Percentiles rank a stretch among this genome's conserved stretches.
Conservation (phyloP, 441 rosid genomes). For the Brassica hybrid region DNA sequence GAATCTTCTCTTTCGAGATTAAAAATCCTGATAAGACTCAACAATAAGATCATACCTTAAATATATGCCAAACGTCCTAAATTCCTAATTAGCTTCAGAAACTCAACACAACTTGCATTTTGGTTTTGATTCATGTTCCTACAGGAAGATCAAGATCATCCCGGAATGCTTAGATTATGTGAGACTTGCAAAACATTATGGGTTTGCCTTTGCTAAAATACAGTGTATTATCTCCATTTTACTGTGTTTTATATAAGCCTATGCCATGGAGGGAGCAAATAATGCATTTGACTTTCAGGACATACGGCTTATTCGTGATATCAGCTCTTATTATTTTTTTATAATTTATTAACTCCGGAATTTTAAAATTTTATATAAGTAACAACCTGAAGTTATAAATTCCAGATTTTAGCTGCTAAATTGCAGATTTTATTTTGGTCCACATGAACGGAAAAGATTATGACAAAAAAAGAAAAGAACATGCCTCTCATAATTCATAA, state of each 20-base stretch:
- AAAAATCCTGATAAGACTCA: neutral
- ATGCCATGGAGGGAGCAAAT: neutral
- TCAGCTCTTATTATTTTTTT: neutral
- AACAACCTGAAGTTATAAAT: neutral
- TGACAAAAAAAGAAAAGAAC: constrained; percentile 13
- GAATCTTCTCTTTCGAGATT: neutral
- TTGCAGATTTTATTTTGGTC: constrained; percentile 18
- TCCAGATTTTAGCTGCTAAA: neutral
- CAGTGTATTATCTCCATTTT: neutral
- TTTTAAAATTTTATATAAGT: neutral
- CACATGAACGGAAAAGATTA: constrained; percentile 20
- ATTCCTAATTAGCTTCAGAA: neutral
- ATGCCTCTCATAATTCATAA: neutral
- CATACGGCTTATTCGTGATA: neutral
- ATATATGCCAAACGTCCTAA: neutral
- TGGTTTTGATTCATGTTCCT: neutral
- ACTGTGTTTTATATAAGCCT: neutral
- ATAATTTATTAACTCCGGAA: no score
- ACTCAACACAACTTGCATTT: neutral
- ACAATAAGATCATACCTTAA: neutral
- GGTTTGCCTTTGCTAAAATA: neutral
- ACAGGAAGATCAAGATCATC: neutral
- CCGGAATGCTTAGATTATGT: neutral
- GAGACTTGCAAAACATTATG: neutral
- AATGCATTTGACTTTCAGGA: neutral